phyloP scores from a whole-genome alignment of 345 rosid species.

The Populus nigra region DNA sequence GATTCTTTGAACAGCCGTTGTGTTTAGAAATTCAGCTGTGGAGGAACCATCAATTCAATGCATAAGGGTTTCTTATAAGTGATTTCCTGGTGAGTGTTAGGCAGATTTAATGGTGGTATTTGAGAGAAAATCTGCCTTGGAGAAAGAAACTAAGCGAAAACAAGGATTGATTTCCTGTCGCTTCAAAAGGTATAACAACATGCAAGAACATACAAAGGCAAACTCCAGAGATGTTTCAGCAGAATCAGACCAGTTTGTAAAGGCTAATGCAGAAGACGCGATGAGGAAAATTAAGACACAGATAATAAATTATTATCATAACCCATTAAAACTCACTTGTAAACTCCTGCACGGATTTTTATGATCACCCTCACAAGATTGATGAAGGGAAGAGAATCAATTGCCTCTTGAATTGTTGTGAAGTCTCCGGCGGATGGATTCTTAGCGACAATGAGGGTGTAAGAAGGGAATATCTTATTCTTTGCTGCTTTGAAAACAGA shows the following conservation, averaged over 20 bases:
- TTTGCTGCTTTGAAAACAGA: slow-evolving; percentile 71
- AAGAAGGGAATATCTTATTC: slow-evolving; percentile 85
- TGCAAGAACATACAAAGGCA: slow-evolving; percentile 18
- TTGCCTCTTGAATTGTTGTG: slow-evolving; percentile 83
- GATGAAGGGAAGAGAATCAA: slow-evolving; percentile 82
- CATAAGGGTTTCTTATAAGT: too few species aligned
- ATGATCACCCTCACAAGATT: slow-evolving; percentile 86
- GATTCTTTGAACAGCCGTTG: too few species aligned
- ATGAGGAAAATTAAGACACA: not conserved
- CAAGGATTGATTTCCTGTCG: too few species aligned
- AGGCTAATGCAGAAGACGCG: not conserved
- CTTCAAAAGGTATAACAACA: not conserved
- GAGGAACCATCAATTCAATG: too few species aligned
- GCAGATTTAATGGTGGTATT: too few species aligned
- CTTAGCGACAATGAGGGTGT: slow-evolving; percentile 56
- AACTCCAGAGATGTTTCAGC: slow-evolving; percentile 15
- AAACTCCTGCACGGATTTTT: slow-evolving; percentile 91
- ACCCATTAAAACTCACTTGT: slow-evolving; percentile 56
- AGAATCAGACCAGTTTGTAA: slow-evolving; percentile 17
- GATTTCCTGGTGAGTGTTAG: too few species aligned
- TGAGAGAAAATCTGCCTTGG: too few species aligned
- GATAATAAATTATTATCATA: not conserved
- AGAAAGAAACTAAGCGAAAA: too few species aligned
- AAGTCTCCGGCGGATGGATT: slow-evolving; percentile 69
- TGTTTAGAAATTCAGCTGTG: too few species aligned